These are phyloP conservation scores for Candida vartiovaarae DNA, from an alignment of 805 yeast species.

Conservation along the genomic window DNA sequence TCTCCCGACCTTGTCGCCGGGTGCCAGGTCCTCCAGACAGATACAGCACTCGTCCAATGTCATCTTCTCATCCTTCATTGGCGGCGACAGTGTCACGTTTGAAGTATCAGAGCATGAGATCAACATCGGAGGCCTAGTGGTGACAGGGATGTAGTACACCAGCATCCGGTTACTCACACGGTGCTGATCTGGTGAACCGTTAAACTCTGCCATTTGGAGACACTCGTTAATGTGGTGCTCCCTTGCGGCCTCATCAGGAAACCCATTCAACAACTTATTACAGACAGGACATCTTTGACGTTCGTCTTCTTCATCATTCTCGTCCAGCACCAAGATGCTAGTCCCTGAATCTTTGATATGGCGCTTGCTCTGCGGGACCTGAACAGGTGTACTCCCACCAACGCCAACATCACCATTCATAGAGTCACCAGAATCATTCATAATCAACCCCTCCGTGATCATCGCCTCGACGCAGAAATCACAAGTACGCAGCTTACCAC, in stretches of 20 bases:
- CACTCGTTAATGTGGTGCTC: slow-evolving; percentile 72
- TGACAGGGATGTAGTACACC: slow-evolving; percentile 45
- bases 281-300: slow-evolving; percentile 36
- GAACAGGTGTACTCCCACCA: slow-evolving; percentile 1
- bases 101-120: slow-evolving; percentile 22
- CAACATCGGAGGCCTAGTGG: slow-evolving; percentile 13
- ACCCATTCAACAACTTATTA: slow-evolving; percentile 14
- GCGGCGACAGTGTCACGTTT: slow-evolving; percentile 6
- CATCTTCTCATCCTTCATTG: slow-evolving; percentile 10
- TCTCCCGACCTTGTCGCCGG: slow-evolving; percentile 87
- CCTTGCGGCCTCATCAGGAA: slow-evolving; percentile 24
- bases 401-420: not conserved
- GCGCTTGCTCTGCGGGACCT: slow-evolving; percentile 5
- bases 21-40: slow-evolving; percentile 80
- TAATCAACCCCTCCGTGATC: slow-evolving; percentile 5
- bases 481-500: slow-evolving; percentile 55
- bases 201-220: slow-evolving; percentile 49
- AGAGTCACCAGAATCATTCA: not conserved
- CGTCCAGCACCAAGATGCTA: not conserved
- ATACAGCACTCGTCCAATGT: slow-evolving; percentile 77
- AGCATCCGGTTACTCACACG: slow-evolving; percentile 75
- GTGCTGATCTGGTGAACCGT: slow-evolving; percentile 52
- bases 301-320: slow-evolving; percentile 25
- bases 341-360: slow-evolving; percentile 7
- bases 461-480: slow-evolving; percentile 64